These are phyloP conservation scores for Vitis hybrid DNA, from an alignment of 177 flowering plant species.

Conservation along the genomic window DNA sequence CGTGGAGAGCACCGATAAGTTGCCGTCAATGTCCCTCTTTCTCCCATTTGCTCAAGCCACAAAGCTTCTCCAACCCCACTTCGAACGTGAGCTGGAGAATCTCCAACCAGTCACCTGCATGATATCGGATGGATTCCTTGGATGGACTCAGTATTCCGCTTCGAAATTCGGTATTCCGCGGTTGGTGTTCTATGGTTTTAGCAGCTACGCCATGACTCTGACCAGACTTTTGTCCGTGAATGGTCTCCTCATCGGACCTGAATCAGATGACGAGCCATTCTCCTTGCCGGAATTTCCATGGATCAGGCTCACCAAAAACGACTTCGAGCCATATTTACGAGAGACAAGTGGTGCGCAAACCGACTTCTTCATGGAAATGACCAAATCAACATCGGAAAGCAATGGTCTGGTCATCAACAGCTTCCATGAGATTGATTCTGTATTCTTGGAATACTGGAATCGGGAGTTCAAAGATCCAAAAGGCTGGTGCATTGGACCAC, in stretches of 20 bases:
- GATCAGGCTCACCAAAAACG: slow-evolving; percentile 40
- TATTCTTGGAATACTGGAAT: slow-evolving; percentile 34
- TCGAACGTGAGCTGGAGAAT: slow-evolving; percentile 31
- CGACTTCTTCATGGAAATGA: slow-evolving; percentile 28
- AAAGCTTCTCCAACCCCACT: slow-evolving; percentile 39
- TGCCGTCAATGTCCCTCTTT: slow-evolving; percentile 45
- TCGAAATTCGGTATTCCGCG: slow-evolving; percentile 38
- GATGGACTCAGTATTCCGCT: slow-evolving; percentile 53
- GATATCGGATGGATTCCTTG: slow-evolving; percentile 58
- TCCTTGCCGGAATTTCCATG: slow-evolving; percentile 42
- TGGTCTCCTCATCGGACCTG: too few species aligned
- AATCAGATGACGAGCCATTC: background rate
- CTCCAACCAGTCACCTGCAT: slow-evolving; percentile 33
- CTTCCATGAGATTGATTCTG: slow-evolving; percentile 52
- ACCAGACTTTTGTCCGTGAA: too few species aligned
- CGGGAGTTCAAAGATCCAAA: background rate
- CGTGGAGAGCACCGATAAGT: slow-evolving; percentile 46
- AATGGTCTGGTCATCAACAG: slow-evolving; percentile 45
- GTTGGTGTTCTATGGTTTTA: too few species aligned
- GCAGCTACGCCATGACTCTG: too few species aligned
- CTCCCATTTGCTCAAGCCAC: slow-evolving; percentile 33
- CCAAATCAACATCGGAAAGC: slow-evolving; percentile 22
- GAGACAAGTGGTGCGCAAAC: slow-evolving; percentile 16
- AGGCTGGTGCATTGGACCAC: too few species aligned
- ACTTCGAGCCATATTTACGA: slow-evolving; percentile 23